These are phyloP conservation scores for Acanthamoeba royreba DNA, from an alignment of 208 protist species.

Conservation along the genomic window DNA sequence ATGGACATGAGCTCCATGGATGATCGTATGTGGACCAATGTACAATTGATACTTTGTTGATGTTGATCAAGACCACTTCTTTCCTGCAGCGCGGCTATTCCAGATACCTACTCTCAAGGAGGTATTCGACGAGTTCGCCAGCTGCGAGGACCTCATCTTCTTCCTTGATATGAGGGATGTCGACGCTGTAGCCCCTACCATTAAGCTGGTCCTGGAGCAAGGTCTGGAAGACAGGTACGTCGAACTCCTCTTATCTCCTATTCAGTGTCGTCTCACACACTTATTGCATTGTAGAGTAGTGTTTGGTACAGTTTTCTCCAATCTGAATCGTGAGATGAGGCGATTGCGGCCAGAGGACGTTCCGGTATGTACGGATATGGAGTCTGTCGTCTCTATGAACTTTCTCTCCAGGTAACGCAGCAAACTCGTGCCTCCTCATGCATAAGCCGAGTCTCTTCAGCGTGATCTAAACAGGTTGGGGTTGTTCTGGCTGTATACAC, in stretches of 20 bases:
- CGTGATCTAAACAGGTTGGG: neutral
- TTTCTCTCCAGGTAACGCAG: neutral
- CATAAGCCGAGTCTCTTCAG: neutral
- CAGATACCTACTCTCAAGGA: conserved; percentile 4
- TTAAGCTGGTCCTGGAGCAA: neutral
- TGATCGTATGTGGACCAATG: neutral
- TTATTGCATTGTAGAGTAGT: neutral
- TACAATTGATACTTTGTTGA: neutral
- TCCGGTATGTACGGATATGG: neutral
- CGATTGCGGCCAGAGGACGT: neutral
- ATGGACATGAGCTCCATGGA: neutral
- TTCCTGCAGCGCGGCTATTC: neutral
- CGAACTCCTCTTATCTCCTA: neutral
- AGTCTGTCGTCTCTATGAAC: neutral
- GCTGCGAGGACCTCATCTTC: neutral
- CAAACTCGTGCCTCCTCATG: neutral
- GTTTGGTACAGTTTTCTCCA: neutral
- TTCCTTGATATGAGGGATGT: conserved; percentile 11
- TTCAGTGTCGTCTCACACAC: neutral
- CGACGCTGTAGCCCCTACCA: neutral
- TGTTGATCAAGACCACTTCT: neutral
- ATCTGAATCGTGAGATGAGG: neutral
- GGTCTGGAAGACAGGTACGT: neutral
- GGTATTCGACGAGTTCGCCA: neutral
- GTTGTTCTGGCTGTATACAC: neutral